Evolutionary conservation across 305 asterid genomes (phyloP).

Genomic region (Plantago coronopus): DNA sequence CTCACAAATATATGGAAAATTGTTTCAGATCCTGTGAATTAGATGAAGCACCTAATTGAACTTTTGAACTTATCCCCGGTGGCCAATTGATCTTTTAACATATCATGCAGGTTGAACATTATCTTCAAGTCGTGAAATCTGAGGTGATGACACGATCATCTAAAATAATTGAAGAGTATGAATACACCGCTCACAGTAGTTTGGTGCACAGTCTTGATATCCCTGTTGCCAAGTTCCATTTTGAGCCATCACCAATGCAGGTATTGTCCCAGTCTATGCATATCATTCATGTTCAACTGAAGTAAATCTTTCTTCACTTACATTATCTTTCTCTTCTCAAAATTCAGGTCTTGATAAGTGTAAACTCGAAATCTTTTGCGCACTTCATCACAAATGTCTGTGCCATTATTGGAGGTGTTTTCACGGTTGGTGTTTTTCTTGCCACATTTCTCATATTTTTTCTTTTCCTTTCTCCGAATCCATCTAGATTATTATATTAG

Average conservation of each 20-base stretch:
- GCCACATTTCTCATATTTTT: not conserved
- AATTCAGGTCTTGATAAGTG: conserved; percentile 73
- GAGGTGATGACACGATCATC: conserved; percentile 87
- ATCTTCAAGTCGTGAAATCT: conserved; percentile 89
- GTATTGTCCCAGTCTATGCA: conserved; percentile 31
- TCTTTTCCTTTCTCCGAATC: not conserved
- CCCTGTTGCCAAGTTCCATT: conserved; percentile 88
- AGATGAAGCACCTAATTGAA: conserved; percentile 7
- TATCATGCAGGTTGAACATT: conserved; percentile 78
- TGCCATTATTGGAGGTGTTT: conserved; percentile 96
- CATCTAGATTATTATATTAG: not conserved
- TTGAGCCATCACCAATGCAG: conserved; percentile 95
- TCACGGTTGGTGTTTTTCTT: conserved; percentile 67
- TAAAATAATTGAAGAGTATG: conserved; percentile 83
- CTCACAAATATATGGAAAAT: not conserved
- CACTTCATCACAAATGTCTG: conserved; percentile 89
- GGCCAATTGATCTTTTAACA: conserved; percentile 12
- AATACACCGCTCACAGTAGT: conserved; percentile 96
- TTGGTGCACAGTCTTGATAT: conserved; percentile 65
- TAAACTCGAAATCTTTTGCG: conserved; percentile 71
- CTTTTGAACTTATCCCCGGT: not conserved
- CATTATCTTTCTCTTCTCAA: conserved; percentile 3
- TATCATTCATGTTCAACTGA: conserved; percentile 4
- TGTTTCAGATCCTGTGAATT: not conserved
- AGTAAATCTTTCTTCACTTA: conserved; percentile 10